Conservation (phyloP, 1,139 yeast genomes). For the Magnusiomyces fungicola region DNA sequence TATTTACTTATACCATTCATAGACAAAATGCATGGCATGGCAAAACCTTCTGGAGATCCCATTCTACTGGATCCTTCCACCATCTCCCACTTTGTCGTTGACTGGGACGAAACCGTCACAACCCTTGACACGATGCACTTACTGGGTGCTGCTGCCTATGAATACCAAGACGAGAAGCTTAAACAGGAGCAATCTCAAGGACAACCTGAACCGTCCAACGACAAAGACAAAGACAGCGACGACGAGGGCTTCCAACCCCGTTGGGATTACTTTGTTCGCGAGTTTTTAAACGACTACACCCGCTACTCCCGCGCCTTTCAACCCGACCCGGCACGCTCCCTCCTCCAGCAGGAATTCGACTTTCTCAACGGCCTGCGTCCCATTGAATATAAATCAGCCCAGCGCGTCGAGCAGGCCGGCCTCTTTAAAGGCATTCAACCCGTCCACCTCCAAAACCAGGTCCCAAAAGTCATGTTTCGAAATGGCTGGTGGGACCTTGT, state of each 20-base stretch:
- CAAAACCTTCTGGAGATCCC: not conserved
- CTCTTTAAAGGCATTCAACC: conserved; percentile 42
- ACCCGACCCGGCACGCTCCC: conserved; percentile 5
- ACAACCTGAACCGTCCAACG: conserved; percentile 9
- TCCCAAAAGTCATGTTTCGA: conserved; percentile 36
- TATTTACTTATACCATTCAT: no score
- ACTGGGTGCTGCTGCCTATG: conserved; percentile 47
- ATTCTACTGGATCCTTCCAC: not conserved
- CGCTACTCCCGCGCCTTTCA: conserved; percentile 14
- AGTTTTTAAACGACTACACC: conserved; percentile 39
- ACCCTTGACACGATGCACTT: conserved; percentile 47
- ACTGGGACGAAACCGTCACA: conserved; percentile 72
- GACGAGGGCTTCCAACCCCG: conserved; percentile 30
- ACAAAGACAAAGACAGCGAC: not conserved
- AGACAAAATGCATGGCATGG: conserved; percentile 2
- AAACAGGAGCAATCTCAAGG: no score
- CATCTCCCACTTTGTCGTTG: conserved; percentile 25
- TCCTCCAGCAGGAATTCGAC: conserved; percentile 34
- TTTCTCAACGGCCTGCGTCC: conserved; percentile 41
- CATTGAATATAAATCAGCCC: conserved; percentile 48
- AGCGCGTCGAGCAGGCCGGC: conserved; percentile 36
- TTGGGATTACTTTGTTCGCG: conserved; percentile 41
- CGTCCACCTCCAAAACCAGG: conserved; percentile 32
- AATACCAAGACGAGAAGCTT: not conserved
- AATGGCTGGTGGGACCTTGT: conserved; percentile 37